Evolutionary conservation across 2,329 filamentous ascomycete species (phyloP).

Genomic region (Verticillium zaregamsianum): DNA sequence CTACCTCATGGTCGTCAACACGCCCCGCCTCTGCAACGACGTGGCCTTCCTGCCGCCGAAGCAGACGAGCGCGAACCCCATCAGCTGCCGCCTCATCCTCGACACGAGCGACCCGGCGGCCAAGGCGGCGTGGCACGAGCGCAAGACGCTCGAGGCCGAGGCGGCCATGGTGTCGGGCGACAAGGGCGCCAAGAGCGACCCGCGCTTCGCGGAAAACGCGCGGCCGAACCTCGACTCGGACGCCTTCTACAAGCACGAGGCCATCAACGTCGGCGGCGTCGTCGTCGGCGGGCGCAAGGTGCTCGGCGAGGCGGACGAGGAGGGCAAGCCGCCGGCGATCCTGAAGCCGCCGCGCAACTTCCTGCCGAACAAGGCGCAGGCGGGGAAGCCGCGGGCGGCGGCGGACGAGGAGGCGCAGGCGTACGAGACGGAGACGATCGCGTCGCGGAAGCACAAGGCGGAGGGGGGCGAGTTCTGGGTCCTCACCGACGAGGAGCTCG

Average conservation of each 20-base stretch:
- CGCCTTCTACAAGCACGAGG: slow-evolving; percentile 16
- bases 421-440: slow-evolving; percentile 35
- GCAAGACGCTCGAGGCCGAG: slow-evolving; percentile 32
- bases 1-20: slow-evolving; percentile 91
- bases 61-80: slow-evolving; percentile 70
- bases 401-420: slow-evolving; percentile 15
- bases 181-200: slow-evolving; percentile 1
- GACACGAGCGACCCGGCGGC: slow-evolving; percentile 40
- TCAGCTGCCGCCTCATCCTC: slow-evolving; percentile 72
- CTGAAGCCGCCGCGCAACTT: slow-evolving; percentile 41
- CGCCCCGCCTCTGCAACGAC: slow-evolving; percentile 81
- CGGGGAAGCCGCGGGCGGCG: slow-evolving; percentile 9
- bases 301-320: slow-evolving; percentile 40
- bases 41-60: slow-evolving; percentile 80
- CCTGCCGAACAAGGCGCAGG: slow-evolving; percentile 16
- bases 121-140: slow-evolving; percentile 20
- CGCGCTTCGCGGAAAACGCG: neutral
- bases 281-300: slow-evolving; percentile 47
- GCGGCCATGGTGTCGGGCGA: slow-evolving; percentile 24
- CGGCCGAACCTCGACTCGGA: slow-evolving; percentile 2
- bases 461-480: slow-evolving; percentile 59
- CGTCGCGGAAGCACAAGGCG: slow-evolving; percentile 40
- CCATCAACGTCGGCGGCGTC: slow-evolving; percentile 47
- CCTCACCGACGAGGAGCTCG: slow-evolving; percentile 63
- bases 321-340: slow-evolving; percentile 40